phyloP scores from a whole-genome alignment of 2,329 filamentous ascomycete genomes.

The Chlorencoelia australis region DNA sequence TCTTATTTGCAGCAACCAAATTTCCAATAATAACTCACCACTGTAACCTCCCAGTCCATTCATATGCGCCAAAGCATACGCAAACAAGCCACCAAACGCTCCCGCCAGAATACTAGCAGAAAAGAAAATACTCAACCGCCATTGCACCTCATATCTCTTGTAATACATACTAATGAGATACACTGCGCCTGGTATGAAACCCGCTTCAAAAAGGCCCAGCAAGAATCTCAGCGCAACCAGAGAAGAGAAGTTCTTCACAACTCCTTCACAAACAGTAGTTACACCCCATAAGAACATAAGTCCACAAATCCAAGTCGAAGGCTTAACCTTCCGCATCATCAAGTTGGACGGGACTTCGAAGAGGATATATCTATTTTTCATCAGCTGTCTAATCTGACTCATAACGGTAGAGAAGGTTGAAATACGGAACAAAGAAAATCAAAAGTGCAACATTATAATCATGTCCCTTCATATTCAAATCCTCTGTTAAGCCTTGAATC shows the following conservation, averaged over 20 bases:
- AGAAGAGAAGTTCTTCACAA: conserved; percentile 44
- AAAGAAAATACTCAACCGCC: conserved; percentile 44
- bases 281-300: conserved; percentile 38
- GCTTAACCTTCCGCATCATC: conserved; percentile 26
- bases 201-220: conserved; percentile 39
- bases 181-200: conserved; percentile 51
- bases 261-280: conserved; percentile 15
- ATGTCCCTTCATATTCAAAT: conserved; percentile 41
- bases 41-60: conserved; percentile 38
- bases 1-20: conserved; percentile 29
- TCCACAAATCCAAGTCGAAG: conserved; percentile 29
- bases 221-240: conserved; percentile 61
- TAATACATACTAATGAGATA: conserved; percentile 41
- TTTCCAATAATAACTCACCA: conserved; percentile 38
- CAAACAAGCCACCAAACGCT: conserved; percentile 44
- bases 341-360: conserved; percentile 26
- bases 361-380: conserved; percentile 26
- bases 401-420: not conserved
- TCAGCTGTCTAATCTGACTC: not conserved
- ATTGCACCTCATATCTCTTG: conserved; percentile 38
- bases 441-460: conserved; percentile 42
- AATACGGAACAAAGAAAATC: conserved; percentile 23
- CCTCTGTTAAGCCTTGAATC: conserved; percentile 56
- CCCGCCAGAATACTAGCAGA: conserved; percentile 41
- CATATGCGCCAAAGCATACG: conserved; percentile 45